Evolutionary conservation across 345 rosid species (phyloP).

Genomic region (Capsella bursapastoris): DNA sequence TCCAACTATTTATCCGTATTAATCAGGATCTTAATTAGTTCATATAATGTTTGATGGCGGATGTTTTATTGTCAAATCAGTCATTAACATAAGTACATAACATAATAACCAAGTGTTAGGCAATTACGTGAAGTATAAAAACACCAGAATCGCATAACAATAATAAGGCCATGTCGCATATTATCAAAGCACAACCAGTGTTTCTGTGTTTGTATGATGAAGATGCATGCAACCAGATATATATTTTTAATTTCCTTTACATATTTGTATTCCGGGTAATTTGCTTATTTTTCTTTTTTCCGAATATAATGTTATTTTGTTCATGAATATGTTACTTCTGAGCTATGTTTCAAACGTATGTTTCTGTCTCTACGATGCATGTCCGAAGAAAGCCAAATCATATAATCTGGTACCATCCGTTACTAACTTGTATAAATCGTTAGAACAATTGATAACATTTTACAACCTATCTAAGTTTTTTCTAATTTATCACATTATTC

Average conservation of each 20-base stretch:
- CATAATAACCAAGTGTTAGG: neutral
- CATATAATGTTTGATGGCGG: too few relatives aligned
- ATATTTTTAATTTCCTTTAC: too few relatives aligned
- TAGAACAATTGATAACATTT: neutral
- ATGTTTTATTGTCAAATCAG: neutral
- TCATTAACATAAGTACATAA: neutral
- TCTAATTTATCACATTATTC: neutral
- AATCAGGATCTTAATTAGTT: too few relatives aligned
- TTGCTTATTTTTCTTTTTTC: neutral
- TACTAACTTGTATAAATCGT: neutral
- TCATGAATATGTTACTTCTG: neutral
- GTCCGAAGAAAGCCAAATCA: neutral
- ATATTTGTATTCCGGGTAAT: too few relatives aligned
- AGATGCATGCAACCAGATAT: too few relatives aligned
- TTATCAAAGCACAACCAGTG: too few relatives aligned
- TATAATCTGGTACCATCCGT: neutral
- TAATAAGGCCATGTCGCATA: neutral
- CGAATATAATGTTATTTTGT: too few relatives aligned
- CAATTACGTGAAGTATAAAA: conserved; percentile 5
- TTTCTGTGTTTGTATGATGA: too few relatives aligned
- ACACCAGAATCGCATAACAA: neutral
- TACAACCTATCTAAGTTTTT: conserved; percentile 4
- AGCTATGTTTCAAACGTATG: neutral
- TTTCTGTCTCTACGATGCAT: neutral
- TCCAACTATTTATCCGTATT: too few relatives aligned